A percentile compares a stretch with the other conserved stretches of the same genome.
phyloP scores from a whole-genome alignment of 495 filamentous ascomycete genomes.

The Parmelia sp. region DNA sequence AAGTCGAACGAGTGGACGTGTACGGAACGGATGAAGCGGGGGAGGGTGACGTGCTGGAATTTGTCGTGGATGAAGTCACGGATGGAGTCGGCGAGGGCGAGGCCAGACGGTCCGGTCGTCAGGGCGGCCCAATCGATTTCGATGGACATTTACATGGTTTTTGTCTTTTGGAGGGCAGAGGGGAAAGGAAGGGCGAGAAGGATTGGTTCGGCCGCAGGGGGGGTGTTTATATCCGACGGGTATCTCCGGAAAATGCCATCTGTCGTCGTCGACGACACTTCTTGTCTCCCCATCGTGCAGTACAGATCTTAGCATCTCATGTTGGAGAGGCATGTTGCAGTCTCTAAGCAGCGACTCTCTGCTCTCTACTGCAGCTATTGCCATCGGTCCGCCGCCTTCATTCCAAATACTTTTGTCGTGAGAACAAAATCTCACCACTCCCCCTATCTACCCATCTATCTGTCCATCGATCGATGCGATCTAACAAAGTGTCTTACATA shows the following conservation, averaged over 20 bases:
- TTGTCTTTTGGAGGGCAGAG: neutral
- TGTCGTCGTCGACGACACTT: neutral
- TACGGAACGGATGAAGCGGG: constrained; percentile 93
- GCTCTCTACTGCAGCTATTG: neutral
- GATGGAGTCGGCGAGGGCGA: constrained; percentile 73
- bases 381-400: neutral
- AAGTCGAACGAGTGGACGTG: constrained; percentile 92
- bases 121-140: constrained; percentile 92
- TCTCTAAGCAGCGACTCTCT: too few species aligned
- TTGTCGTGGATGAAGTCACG: constrained; percentile 90
- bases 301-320: too few species aligned
- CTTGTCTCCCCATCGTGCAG: neutral
- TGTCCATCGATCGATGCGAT: neutral
- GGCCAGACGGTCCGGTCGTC: constrained; percentile 81
- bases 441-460: neutral
- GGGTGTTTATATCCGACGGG: neutral
- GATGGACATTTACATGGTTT: constrained; percentile 68
- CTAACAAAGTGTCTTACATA: too few species aligned
- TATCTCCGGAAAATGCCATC: neutral
- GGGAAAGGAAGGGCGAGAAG: neutral
- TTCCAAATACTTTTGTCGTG: neutral
- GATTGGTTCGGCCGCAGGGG: neutral
- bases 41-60: constrained; percentile 85
- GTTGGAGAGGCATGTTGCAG: neutral
- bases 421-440: neutral